Percentiles rank a stretch among this genome's conserved stretches.
Evolutionary conservation across 129 eudicot genomes (phyloP).

Genomic region (Flaveria ramosissima): DNA sequence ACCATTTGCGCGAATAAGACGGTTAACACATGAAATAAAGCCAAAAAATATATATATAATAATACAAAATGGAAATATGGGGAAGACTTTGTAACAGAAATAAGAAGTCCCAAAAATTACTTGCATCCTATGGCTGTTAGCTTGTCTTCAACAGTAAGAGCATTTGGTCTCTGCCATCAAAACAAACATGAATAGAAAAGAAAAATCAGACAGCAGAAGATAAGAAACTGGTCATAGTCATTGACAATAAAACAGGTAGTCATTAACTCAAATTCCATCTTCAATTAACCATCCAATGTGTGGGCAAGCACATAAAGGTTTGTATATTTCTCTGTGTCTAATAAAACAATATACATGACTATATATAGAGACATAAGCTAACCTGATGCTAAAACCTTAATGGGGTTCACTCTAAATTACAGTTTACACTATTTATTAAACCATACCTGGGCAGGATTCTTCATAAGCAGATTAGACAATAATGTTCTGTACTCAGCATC

Average conservation of each 20-base stretch:
- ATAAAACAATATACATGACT: too few relatives aligned
- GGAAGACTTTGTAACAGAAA: not conserved
- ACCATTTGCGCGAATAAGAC: not conserved
- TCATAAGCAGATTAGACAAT: slow-evolving; percentile 46
- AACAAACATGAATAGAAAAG: not conserved
- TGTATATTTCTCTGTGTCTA: too few relatives aligned
- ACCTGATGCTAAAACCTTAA: too few relatives aligned
- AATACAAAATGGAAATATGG: not conserved
- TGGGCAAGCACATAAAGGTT: too few relatives aligned
- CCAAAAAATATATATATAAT: not conserved
- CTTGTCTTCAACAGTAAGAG: slow-evolving; percentile 89
- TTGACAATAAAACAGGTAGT: not conserved
- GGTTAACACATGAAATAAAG: not conserved
- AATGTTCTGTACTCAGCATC: slow-evolving; percentile 81
- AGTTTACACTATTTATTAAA: not conserved
- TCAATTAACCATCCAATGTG: too few relatives aligned
- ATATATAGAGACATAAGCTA: too few relatives aligned
- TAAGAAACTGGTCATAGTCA: not conserved
- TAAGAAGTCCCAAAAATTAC: slow-evolving; percentile 36
- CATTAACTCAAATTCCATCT: too few relatives aligned
- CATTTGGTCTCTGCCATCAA: slow-evolving; percentile 68
- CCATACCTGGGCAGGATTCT: slow-evolving; percentile 58
- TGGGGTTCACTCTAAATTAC: too few relatives aligned
- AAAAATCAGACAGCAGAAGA: not conserved
- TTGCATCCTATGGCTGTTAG: slow-evolving; percentile 89